A percentile compares a stretch with the other conserved stretches of the same genome.
Conservation (phyloP, 2,329 filamentous ascomycete species). For the Trichoderma sp. region DNA sequence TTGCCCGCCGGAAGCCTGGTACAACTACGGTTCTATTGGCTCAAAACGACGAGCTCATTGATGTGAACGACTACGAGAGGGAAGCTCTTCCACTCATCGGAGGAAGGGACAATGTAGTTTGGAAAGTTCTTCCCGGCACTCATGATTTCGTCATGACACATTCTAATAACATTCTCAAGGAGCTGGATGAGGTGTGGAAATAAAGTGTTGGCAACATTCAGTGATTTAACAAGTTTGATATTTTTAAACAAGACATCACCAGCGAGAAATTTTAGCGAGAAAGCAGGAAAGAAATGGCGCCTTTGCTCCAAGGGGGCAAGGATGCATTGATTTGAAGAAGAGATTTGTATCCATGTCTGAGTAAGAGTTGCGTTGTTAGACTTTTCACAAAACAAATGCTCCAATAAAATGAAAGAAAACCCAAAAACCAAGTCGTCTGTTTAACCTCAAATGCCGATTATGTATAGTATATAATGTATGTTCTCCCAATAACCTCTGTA, state of each 20-base stretch:
- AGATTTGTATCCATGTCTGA: not conserved
- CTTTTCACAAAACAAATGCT: not conserved
- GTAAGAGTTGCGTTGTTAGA: not conserved
- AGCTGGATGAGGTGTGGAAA: constrained; percentile 50
- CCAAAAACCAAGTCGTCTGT: not conserved
- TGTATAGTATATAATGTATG: not conserved
- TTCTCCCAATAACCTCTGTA: not conserved
- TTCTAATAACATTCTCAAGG: constrained; percentile 41
- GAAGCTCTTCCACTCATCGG: constrained; percentile 53
- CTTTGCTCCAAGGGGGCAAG: not conserved
- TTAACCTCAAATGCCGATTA: not conserved
- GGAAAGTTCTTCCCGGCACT: constrained; percentile 51
- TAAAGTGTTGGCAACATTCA: not conserved
- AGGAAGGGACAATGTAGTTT: constrained; percentile 48
- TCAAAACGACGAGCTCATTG: constrained; percentile 51
- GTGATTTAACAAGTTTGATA: not conserved
- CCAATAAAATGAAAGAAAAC: not conserved
- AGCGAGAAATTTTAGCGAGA: not conserved
- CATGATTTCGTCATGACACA: constrained; percentile 66
- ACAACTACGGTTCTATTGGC: constrained; percentile 55
- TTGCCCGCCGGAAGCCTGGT: constrained; percentile 43
- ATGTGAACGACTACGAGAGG: constrained; percentile 46
- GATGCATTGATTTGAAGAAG: not conserved
- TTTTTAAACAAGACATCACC: not conserved
- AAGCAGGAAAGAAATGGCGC: not conserved